A percentile compares a stretch with the other conserved stretches of the same genome.
phyloP scores from a whole-genome alignment of 352 stramenopile species.

The Phytophthora colocasiae region DNA sequence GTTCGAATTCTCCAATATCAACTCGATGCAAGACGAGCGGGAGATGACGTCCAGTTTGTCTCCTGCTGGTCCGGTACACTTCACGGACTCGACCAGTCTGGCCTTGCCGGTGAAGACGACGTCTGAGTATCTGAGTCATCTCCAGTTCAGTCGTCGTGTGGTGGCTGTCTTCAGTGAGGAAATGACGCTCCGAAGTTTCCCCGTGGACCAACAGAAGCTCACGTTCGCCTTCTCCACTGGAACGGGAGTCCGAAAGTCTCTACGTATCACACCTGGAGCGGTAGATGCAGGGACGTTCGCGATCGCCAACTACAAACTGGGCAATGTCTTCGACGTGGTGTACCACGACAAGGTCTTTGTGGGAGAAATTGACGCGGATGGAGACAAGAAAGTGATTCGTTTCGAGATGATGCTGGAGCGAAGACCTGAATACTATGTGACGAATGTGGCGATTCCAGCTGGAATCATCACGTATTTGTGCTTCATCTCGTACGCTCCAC shows the following conservation, averaged over 20 bases:
- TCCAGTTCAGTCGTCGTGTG: conserved; percentile 50
- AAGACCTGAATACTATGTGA: conserved; percentile 59
- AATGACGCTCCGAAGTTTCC: conserved; percentile 64
- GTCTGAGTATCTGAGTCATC: conserved; percentile 37
- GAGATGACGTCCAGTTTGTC: conserved; percentile 41
- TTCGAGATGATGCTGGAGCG: conserved; percentile 73
- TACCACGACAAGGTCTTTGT: conserved; percentile 63
- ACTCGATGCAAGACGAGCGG: conserved; percentile 43
- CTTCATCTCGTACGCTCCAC: conserved; percentile 57
- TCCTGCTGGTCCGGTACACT: conserved; percentile 34
- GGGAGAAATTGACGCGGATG: conserved; percentile 41
- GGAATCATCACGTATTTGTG: conserved; percentile 64
- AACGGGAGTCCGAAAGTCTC: conserved; percentile 37
- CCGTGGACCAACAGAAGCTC: conserved; percentile 69
- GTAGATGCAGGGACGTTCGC: conserved; percentile 54
- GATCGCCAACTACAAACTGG: conserved; percentile 59
- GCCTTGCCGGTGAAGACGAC: conserved; percentile 19
- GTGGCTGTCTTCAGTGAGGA: conserved; percentile 61
- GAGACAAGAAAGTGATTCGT: conserved; percentile 48
- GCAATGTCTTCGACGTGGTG: conserved; percentile 63
- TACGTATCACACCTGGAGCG: conserved; percentile 40
- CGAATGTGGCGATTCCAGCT: conserved; percentile 55
- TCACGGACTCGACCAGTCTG: conserved; percentile 36
- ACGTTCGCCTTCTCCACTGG: conserved; percentile 55
- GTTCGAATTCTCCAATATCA: conserved; percentile 57